phyloP scores from a whole-genome alignment of 768 basidiomycete genomes.

The Lactarius indigo region DNA sequence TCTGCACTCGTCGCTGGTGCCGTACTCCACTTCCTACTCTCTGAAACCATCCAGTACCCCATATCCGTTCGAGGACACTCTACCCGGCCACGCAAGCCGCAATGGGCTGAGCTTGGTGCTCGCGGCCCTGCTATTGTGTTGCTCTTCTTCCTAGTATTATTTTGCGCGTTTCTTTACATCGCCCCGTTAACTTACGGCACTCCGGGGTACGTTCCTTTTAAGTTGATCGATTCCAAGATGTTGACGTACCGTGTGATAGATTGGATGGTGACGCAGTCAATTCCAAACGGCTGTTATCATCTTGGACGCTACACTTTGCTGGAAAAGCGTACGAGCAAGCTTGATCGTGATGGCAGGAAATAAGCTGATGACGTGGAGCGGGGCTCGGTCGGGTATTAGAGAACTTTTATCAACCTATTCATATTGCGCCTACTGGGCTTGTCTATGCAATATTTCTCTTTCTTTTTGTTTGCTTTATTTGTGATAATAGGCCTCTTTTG shows the following conservation, averaged over 20 bases:
- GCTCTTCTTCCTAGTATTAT: slow-evolving; percentile 55
- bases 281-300: slow-evolving; percentile 72
- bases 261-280: slow-evolving; percentile 85
- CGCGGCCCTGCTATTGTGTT: slow-evolving; percentile 67
- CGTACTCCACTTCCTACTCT: slow-evolving; percentile 84
- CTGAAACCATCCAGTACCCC: slow-evolving; percentile 90
- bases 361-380: neutral
- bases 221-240: slow-evolving; percentile 8
- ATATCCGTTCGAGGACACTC: slow-evolving; percentile 72
- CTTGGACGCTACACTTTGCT: slow-evolving; percentile 94
- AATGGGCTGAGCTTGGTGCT: slow-evolving; percentile 72
- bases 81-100: slow-evolving; percentile 40
- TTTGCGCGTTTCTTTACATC: slow-evolving; percentile 68
- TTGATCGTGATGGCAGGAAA: slow-evolving; percentile 3
- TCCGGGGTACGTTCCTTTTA: slow-evolving; percentile 68
- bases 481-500: slow-evolving; percentile 1
- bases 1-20: slow-evolving; percentile 91
- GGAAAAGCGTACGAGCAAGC: slow-evolving; percentile 50
- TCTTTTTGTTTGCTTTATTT: slow-evolving; percentile 3
- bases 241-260: slow-evolving; percentile 39
- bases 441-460: neutral
- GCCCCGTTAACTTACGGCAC: slow-evolving; percentile 93
- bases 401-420: slow-evolving; percentile 4
- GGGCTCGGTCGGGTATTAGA: neutral
- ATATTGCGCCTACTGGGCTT: neutral